Evolutionary conservation across 305 asterid species (phyloP).

Genomic region (Fraxinus paxiana): DNA sequence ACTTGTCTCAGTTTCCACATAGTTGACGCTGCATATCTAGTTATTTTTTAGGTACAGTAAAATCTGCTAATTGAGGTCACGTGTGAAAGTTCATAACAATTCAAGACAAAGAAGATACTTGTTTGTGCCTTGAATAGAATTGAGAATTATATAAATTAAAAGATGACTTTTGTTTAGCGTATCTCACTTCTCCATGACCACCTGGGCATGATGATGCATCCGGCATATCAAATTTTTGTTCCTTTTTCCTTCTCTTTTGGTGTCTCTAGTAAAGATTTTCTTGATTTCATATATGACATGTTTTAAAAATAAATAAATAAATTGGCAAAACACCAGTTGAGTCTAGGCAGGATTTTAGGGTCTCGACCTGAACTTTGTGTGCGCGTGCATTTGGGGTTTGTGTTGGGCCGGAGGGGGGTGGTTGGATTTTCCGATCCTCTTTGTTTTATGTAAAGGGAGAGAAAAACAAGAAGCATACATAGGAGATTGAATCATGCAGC

Average conservation of each 20-base stretch:
- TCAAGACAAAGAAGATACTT: neutral
- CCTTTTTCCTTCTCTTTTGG: neutral
- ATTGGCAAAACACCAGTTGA: neutral
- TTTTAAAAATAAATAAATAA: no score
- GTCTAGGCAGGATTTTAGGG: neutral
- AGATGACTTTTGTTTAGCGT: neutral
- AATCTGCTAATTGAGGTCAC: neutral
- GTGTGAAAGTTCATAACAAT: neutral
- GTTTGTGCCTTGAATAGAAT: neutral
- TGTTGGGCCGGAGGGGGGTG: neutral
- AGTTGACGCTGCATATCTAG: neutral
- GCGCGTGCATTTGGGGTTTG: neutral
- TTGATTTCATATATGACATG: neutral
- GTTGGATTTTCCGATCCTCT: neutral
- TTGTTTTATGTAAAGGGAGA: neutral
- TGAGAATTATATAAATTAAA: neutral
- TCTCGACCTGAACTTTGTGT: neutral
- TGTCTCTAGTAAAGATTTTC: neutral
- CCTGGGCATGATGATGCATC: neutral
- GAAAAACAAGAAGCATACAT: neutral
- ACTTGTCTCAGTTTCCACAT: neutral
- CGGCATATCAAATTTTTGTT: neutral
- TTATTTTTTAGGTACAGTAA: neutral
- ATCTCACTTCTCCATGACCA: neutral
- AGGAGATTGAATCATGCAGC: neutral